Conservation (phyloP, 108 stramenopile species). For the Seminavis robusta region DNA sequence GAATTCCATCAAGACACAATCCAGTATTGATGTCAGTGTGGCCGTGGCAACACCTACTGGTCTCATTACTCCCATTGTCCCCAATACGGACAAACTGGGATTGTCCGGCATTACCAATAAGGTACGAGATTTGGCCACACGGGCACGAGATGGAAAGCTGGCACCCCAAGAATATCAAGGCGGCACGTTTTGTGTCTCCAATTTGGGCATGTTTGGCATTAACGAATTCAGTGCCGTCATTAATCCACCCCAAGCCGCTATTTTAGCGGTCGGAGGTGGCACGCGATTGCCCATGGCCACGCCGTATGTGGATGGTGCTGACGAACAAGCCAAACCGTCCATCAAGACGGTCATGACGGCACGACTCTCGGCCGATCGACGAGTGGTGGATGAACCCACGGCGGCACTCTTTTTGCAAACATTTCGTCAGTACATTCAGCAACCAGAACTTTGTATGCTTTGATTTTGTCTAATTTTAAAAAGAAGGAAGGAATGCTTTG, state of each 20-base stretch:
- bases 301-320: constrained; percentile 70
- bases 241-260: constrained; percentile 93
- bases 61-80: constrained; percentile 87
- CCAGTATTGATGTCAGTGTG: constrained; percentile 92
- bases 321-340: constrained; percentile 78
- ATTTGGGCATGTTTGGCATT: constrained; percentile 98
- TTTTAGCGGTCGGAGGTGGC: constrained; percentile 92
- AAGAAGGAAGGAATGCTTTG: no score
- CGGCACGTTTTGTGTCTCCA: constrained; percentile 93
- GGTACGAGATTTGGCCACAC: constrained; percentile 85
- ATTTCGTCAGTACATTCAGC: constrained; percentile 89
- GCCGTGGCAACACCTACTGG: constrained; percentile 79
- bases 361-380: constrained; percentile 96
- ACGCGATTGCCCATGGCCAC: constrained; percentile 37
- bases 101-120: constrained; percentile 70
- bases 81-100: constrained; percentile 75
- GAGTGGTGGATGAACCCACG: constrained; percentile 98
- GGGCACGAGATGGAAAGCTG: constrained; percentile 89
- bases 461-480: no score
- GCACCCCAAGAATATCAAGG: constrained; percentile 96
- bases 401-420: constrained; percentile 94
- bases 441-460: constrained; percentile 71
- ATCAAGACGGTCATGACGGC: constrained; percentile 88
- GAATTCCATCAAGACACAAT: constrained; percentile 80
- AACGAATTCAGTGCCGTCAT: constrained; percentile 94